Evolutionary conservation across 2,329 filamentous ascomycete species (phyloP).

Genomic region (Arthrobotrys iridis): DNA sequence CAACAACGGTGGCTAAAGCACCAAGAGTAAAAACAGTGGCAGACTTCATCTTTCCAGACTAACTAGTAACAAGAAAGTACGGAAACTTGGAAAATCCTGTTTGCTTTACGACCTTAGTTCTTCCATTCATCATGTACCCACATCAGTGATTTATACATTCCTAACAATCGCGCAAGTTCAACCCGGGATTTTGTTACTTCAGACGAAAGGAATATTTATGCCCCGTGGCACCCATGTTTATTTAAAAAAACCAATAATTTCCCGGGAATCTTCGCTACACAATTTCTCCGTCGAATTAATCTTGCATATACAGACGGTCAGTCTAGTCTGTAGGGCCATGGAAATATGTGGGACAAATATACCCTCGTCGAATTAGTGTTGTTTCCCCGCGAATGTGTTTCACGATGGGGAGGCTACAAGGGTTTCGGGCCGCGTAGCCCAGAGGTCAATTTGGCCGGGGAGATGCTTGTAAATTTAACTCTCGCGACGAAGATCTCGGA

Average conservation of each 20-base stretch:
- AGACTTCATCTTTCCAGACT: constrained; percentile 18
- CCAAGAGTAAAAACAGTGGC: background rate
- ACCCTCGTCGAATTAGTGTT: background rate
- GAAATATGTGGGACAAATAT: background rate
- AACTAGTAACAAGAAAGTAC: no score
- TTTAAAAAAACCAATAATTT: background rate
- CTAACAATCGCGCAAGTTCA: background rate
- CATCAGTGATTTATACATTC: constrained; percentile 24
- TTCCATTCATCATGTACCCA: no score
- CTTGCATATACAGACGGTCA: no score
- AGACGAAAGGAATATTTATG: constrained; percentile 36
- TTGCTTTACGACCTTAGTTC: no score
- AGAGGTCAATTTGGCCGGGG: background rate
- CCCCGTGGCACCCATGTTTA: constrained; percentile 12
- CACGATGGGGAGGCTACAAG: constrained; percentile 14
- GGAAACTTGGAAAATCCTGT: no score
- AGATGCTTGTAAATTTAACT: background rate
- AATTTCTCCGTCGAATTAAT: constrained; percentile 46
- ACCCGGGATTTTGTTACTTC: constrained; percentile 16
- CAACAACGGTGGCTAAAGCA: constrained; percentile 8
- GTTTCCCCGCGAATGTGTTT: constrained; percentile 24
- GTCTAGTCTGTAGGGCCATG: background rate
- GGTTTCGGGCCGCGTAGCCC: constrained; percentile 30
- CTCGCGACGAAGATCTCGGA: no score
- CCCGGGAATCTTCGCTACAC: background rate